Percentiles rank a stretch among this genome's conserved stretches.
These are phyloP conservation scores for Salix suchowensis DNA, from an alignment of 345 rosid species.

Conservation along the genomic window DNA sequence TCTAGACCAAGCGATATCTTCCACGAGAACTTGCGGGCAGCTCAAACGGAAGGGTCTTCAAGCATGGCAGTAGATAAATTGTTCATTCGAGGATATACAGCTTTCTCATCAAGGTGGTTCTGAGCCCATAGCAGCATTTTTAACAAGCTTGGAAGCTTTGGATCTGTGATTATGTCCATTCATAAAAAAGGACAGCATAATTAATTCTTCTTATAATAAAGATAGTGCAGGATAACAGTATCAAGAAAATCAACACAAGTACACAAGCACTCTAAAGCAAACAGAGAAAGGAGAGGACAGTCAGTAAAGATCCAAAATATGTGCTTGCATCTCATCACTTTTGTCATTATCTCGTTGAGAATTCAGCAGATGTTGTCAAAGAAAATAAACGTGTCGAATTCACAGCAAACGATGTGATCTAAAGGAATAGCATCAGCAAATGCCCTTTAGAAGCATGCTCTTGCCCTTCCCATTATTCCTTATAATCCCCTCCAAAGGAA, in stretches of 20 bases:
- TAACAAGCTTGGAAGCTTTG: constrained; percentile 87
- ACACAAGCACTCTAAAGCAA: not conserved
- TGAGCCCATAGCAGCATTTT: constrained; percentile 95
- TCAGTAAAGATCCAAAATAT: not conserved
- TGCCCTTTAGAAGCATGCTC: not conserved
- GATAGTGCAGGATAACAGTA: not conserved
- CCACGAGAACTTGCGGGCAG: not conserved
- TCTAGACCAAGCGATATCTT: not conserved
- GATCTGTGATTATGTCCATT: constrained; percentile 44
- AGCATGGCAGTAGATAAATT: constrained; percentile 66
- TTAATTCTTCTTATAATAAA: not conserved
- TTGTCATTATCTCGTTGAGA: not conserved
- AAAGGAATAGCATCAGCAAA: not conserved
- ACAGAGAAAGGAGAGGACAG: not conserved
- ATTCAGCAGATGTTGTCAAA: not conserved
- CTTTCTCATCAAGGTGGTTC: constrained; percentile 83
- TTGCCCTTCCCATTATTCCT: not conserved
- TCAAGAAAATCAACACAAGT: not conserved
- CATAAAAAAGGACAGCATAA: not conserved
- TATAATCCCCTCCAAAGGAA: not conserved
- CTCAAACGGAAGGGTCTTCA: constrained; percentile 64
- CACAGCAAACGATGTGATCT: not conserved
- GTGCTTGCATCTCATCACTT: not conserved
- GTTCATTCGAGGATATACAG: constrained; percentile 83
- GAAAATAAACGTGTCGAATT: not conserved